These are phyloP conservation scores for Kodamaea fungicola DNA, from an alignment of 1,139 yeast species.

Conservation along the genomic window DNA sequence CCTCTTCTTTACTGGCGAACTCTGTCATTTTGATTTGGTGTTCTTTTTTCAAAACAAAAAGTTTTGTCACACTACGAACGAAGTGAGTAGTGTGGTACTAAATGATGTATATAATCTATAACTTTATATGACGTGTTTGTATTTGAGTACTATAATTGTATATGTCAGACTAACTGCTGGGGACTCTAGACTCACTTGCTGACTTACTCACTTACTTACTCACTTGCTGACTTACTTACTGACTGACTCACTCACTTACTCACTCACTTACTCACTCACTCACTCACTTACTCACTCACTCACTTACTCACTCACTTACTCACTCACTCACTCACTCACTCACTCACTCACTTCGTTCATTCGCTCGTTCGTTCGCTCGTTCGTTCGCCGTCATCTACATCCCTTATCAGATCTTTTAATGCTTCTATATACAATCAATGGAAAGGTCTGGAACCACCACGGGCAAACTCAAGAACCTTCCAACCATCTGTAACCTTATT, in stretches of 20 bases:
- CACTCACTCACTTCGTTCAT: not conserved
- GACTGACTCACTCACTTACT: too few species aligned
- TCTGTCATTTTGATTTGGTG: slow-evolving; percentile 16
- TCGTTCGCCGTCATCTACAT: not conserved
- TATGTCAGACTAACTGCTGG: too few species aligned
- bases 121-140: too few species aligned
- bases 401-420: not conserved
- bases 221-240: too few species aligned
- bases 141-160: too few species aligned
- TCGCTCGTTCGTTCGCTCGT: not conserved
- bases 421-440: slow-evolving; percentile 39
- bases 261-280: too few species aligned
- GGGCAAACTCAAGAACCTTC: slow-evolving; percentile 92
- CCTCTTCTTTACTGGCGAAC: slow-evolving; percentile 63
- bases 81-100: too few species aligned
- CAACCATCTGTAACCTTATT: slow-evolving; percentile 94
- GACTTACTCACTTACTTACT: too few species aligned
- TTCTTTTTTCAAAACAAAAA: not conserved
- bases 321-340: not conserved
- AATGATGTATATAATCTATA: too few species aligned
- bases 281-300: too few species aligned
- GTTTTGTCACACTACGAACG: not conserved
- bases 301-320: not conserved
- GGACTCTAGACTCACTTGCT: too few species aligned
- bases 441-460: slow-evolving; percentile 90